phyloP scores from a whole-genome alignment of 2,329 filamentous ascomycete species.

The Monilinia laxa region DNA sequence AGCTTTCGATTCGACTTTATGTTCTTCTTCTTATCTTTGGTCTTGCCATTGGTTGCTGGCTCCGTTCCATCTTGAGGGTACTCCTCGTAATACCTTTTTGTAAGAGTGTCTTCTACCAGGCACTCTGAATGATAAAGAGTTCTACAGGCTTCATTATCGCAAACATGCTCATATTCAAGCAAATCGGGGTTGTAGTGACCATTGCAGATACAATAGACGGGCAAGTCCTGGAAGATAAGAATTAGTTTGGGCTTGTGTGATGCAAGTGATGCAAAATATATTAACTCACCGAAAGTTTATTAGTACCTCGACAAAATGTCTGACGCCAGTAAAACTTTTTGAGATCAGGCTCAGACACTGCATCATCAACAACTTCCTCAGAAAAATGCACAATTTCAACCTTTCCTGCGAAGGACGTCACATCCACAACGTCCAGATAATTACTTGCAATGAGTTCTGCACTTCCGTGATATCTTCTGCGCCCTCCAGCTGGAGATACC shows the following conservation, averaged over 20 bases:
- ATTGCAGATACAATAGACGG: constrained; percentile 42
- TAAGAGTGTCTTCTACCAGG: constrained; percentile 39
- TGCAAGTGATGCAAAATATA: constrained; percentile 1
- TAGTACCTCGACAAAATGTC: constrained; percentile 38
- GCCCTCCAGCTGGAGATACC: constrained; percentile 38
- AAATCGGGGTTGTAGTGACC: constrained; percentile 42
- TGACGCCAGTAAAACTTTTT: constrained; percentile 44
- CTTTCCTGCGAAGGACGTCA: constrained; percentile 49
- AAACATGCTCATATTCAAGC: constrained; percentile 39
- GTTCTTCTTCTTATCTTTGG: constrained; percentile 23
- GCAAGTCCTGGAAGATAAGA: constrained; percentile 32
- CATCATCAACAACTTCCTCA: constrained; percentile 40
- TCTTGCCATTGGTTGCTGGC: constrained; percentile 26
- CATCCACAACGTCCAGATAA: constrained; percentile 55
- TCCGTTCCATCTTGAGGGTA: constrained; percentile 25
- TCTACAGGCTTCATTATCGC: constrained; percentile 40
- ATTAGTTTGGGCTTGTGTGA: constrained; percentile 20
- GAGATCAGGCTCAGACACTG: constrained; percentile 37
- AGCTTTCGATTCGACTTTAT: constrained; percentile 24
- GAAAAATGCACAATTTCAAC: constrained; percentile 49
- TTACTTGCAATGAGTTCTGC: constrained; percentile 55
- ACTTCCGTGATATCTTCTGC: constrained; percentile 50
- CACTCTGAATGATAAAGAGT: constrained; percentile 43
- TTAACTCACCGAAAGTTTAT: constrained; percentile 40
- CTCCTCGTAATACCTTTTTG: constrained; percentile 33